phyloP scores from a whole-genome alignment of 2,329 filamentous ascomycete species.

The Pestalotiopsis sp. region DNA sequence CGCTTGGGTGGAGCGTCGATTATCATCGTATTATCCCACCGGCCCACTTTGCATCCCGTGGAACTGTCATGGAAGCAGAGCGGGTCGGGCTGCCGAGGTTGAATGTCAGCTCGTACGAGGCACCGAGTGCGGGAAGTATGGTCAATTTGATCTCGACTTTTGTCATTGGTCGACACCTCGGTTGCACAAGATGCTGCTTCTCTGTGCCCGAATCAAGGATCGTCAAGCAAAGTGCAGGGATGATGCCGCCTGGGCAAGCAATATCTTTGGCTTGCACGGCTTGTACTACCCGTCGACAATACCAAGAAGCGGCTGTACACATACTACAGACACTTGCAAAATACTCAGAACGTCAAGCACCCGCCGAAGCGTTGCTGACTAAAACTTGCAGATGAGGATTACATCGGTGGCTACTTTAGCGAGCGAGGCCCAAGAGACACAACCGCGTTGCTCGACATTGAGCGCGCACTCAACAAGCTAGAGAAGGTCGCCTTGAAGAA shows the following conservation, averaged over 20 bases:
- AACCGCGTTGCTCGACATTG: constrained; percentile 90
- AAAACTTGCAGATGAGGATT: constrained; percentile 92
- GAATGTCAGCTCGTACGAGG: too few species aligned
- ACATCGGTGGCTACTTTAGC: constrained; percentile 94
- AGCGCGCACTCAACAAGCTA: constrained; percentile 94
- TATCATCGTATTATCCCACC: not conserved
- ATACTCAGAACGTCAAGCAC: not conserved
- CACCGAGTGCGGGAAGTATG: not conserved
- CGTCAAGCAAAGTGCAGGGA: not conserved
- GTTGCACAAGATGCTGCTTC: not conserved
- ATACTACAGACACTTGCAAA: not conserved
- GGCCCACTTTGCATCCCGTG: not conserved
- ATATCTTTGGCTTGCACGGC: not conserved
- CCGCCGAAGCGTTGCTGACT: not conserved
- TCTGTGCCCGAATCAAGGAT: not conserved
- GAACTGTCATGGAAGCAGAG: not conserved
- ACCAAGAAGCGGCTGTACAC: not conserved
- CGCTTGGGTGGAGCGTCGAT: not conserved
- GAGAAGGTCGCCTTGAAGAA: constrained; percentile 88
- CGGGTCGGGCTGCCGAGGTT: too few species aligned
- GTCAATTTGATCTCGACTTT: not conserved
- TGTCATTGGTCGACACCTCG: not conserved
- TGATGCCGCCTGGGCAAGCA: not conserved
- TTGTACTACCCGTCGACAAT: not conserved
- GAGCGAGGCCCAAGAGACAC: constrained; percentile 91